Percentiles rank a stretch among this genome's conserved stretches.
Evolutionary conservation across 305 asterid species (phyloP).

Genomic region (Andrographis paniculata): DNA sequence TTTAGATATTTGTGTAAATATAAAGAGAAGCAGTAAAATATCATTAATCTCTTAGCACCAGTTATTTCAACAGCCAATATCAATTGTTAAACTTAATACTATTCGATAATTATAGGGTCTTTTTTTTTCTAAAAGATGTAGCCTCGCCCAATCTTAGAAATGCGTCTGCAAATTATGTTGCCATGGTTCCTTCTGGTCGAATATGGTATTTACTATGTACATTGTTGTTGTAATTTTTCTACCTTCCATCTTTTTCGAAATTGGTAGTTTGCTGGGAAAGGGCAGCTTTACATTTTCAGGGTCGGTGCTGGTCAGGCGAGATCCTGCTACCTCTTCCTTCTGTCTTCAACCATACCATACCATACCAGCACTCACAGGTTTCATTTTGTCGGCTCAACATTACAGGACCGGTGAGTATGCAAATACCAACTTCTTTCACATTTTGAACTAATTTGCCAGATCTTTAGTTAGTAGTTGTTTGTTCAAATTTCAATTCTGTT

Average conservation of each 20-base stretch:
- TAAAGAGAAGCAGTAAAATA: no score
- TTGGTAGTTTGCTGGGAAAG: slow-evolving; percentile 88
- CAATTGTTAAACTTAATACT: no score
- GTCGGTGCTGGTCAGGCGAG: slow-evolving; percentile 93
- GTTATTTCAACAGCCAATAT: no score
- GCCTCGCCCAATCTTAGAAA: slow-evolving; percentile 23
- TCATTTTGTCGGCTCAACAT: slow-evolving; percentile 82
- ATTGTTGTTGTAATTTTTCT: slow-evolving; percentile 2
- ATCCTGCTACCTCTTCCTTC: no score
- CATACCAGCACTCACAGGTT: no score
- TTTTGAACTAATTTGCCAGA: background rate
- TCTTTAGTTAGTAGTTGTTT: background rate
- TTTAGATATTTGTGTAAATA: no score
- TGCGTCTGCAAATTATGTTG: slow-evolving; percentile 95
- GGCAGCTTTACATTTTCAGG: slow-evolving; percentile 71
- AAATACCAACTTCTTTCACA: background rate
- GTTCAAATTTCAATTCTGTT: no score
- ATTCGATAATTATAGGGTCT: no score
- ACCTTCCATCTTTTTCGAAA: slow-evolving; percentile 12
- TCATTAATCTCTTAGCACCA: no score
- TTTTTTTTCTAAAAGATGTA: no score
- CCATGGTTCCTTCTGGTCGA: slow-evolving; percentile 98
- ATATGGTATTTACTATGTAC: slow-evolving; percentile 14
- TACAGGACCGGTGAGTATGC: slow-evolving; percentile 76
- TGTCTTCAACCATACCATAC: no score